Evolutionary conservation across 2,329 filamentous ascomycete species (phyloP).

Genomic region (Exutisphaerella laricina): DNA sequence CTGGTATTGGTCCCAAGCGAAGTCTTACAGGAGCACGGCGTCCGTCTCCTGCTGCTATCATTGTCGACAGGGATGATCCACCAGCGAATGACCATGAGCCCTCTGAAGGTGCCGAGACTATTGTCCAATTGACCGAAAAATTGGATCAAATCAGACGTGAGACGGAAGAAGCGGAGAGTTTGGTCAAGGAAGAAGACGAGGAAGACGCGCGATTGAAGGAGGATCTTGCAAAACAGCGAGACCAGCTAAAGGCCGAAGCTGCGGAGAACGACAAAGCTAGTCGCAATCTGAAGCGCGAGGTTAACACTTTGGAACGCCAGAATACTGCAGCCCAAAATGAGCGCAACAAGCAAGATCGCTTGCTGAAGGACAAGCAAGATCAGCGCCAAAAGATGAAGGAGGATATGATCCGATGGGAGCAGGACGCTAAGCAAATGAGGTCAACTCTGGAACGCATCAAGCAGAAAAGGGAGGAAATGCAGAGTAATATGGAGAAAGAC

Average conservation of each 20-base stretch:
- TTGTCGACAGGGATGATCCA: constrained; percentile 35
- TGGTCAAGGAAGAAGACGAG: constrained; percentile 58
- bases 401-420: constrained; percentile 63
- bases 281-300: constrained; percentile 73
- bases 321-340: constrained; percentile 77
- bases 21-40: constrained; percentile 64
- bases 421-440: constrained; percentile 54
- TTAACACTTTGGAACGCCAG: constrained; percentile 71
- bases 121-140: constrained; percentile 73
- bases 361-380: constrained; percentile 61
- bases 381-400: constrained; percentile 66
- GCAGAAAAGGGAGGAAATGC: constrained; percentile 35
- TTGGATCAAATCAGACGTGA: constrained; percentile 77
- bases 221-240: constrained; percentile 65
- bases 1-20: constrained; percentile 51
- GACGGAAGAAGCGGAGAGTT: constrained; percentile 68
- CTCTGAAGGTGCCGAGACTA: constrained; percentile 58
- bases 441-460: constrained; percentile 41
- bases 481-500: constrained; percentile 35
- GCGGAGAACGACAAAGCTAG: constrained; percentile 91
- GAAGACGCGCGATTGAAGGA: constrained; percentile 44
- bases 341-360: constrained; percentile 69
- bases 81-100: constrained; percentile 37
- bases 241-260: constrained; percentile 67
- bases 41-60: constrained; percentile 54